Evolutionary conservation across 2,329 filamentous ascomycete species (phyloP).

Genomic region (Colletotrichum salicis): DNA sequence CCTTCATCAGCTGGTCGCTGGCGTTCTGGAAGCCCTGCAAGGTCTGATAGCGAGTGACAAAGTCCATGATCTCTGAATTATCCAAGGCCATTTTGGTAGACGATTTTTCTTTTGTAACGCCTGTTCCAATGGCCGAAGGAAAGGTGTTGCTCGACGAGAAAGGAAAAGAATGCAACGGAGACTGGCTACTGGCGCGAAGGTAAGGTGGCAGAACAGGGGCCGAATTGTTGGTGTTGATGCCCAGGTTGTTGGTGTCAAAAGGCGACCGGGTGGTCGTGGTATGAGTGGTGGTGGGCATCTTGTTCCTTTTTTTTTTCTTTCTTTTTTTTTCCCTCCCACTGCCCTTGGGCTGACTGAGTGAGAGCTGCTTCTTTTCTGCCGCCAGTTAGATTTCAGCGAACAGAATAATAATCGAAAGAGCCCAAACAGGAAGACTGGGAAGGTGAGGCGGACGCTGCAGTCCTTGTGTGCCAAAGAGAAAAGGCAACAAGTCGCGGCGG

Average conservation of each 20-base stretch:
- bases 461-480: background rate
- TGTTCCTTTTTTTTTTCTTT: background rate
- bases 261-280: constrained; percentile 19
- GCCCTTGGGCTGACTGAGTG: background rate
- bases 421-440: no score
- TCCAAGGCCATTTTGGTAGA: constrained; percentile 40
- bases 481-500: constrained; percentile 5
- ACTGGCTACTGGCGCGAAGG: constrained; percentile 17
- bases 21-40: constrained; percentile 54
- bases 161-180: constrained; percentile 5
- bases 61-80: constrained; percentile 51
- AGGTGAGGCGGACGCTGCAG: constrained; percentile 6
- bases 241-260: constrained; percentile 14
- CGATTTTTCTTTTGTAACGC: constrained; percentile 12
- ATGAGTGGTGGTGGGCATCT: constrained; percentile 19
- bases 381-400: background rate
- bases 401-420: background rate
- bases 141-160: constrained; percentile 12
- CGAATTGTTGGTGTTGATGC: constrained; percentile 10
- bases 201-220: constrained; percentile 24
- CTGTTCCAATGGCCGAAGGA: constrained; percentile 20
- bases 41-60: constrained; percentile 58
- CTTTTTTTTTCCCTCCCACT: background rate
- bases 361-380: background rate
- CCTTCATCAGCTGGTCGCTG: constrained; percentile 60